Base-by-base conservation (phyloP, 768 basidiomycete genomes). In the Pisolithus albus region DNA sequence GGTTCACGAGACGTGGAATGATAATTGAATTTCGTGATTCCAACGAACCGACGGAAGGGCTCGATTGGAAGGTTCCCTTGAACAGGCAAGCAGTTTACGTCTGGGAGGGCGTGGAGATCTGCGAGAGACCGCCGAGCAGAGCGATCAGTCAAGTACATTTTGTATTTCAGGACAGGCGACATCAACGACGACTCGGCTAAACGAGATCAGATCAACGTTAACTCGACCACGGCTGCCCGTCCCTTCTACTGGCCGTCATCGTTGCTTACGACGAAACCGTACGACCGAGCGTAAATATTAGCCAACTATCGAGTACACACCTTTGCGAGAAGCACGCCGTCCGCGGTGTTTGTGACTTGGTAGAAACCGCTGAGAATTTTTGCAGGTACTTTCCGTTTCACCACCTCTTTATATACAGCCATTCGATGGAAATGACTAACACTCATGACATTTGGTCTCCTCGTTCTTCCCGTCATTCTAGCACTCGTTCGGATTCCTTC, bases 51-150 rank as follows among this genome's bases (percentile, higher is more conserved):
- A 50, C 34, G 36, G 13, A 39, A 50, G 30, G 41, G 23, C 40
- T 46, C 13, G 10, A 34, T 24, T 51, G 32, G 23, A 52, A 39
- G 44, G 43, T 38, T 40, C 48, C 47, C 47, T 49, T 43, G 26
- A 30, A 43, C 39, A 23, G 43, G 41, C 50, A 19, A 52, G 19
- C 49, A 28, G 46, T 52, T 54, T 54, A 54, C 53, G 53, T 54
- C 47, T 50, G 43, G 34, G 46, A 53, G 40, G 47, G 18, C 49
- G 47, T 46, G 49, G 49, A 53, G 55, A 56, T 56, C 55, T 47
- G 41, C 54, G 41, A 24, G 39, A 23, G 34, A 26, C 24, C 40
- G 42, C 30, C 43, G 49, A 43, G 32, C 30, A 36, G 4, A 47
- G 32, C 46, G 46, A 47, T 47, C 46, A 47, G 32, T 32, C 21